Evolutionary conservation across 2,329 filamentous ascomycete genomes (phyloP), one percentile per base, ranked within the genome.

Genomic region (Stemphylium beticola): DNA sequence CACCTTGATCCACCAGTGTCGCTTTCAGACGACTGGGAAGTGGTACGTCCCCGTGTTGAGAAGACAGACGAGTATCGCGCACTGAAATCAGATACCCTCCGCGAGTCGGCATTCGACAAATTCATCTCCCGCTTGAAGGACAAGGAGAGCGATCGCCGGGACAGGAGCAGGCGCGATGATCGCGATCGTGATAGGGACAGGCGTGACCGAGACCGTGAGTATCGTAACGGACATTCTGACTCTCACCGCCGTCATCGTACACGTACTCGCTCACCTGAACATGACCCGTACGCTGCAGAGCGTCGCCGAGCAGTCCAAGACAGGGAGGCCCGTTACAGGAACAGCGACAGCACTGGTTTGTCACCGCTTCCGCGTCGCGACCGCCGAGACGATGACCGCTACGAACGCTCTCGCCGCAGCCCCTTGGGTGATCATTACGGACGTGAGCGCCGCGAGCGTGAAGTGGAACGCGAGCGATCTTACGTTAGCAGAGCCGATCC

Each of bases 211-310:
- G 72, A 77, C 60, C 70, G 72, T 68, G 72, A 74, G 66, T 74
- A 75, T 62, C 73, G 76, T 44, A 74, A 75, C 57, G 72, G 73
- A 47, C 71, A 77, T 66, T 63, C 67, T 57, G 70, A 73, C 55
- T 71, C 74, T 55, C 71, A 74, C 45, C 74, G 74, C 51, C 74
- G 77, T 61, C 74, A 75, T 60, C 79, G 79, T 62, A 83, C 91
- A 66, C 85, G 86, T 66, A 96, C 91, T 72, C 91, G 92, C 67
- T 93, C 89, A 66, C 93, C 92, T n/a, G 95, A 98, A 76, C 85
- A 86, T 54, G 93, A 99, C 78, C 86, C 91, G 17, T 99, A 99
- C 76, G 95, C 98, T 77, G 95, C 93, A 56, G 95, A 99, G 73
- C 87, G 95, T 62, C 89, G 92, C 68, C 95, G 93, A 75, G 93